A percentile compares a stretch with the other conserved stretches of the same genome.
These are phyloP conservation scores for Boletus pseudo-olivaceus DNA, from an alignment of 768 basidiomycete species.

Conservation along the genomic window DNA sequence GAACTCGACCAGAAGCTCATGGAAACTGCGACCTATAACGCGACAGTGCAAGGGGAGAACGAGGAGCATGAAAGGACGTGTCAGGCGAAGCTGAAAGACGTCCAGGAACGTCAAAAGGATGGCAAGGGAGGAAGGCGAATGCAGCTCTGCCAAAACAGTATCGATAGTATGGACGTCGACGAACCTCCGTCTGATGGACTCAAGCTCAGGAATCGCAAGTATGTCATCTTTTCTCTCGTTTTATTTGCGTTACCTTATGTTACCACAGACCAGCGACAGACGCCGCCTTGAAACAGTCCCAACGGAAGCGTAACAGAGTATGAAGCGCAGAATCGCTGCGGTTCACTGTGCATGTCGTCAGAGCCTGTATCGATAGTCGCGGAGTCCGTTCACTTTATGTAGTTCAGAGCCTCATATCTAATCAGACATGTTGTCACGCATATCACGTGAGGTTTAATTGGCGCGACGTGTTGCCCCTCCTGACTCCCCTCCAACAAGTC, in stretches of 20 bases:
- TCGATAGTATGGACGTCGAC: constrained; percentile 64
- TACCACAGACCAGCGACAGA: constrained; percentile 34
- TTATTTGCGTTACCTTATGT: neutral
- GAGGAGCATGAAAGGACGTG: constrained; percentile 55
- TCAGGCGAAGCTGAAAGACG: constrained; percentile 55
- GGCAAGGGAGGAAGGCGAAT: constrained; percentile 37
- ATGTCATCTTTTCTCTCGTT: constrained; percentile 23
- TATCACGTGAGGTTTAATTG: constrained; percentile 33
- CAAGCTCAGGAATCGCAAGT: constrained; percentile 60
- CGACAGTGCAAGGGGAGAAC: constrained; percentile 38
- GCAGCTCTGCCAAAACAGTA: constrained; percentile 11
- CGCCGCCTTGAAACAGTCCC: constrained; percentile 42
- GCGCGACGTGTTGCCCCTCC: constrained; percentile 23
- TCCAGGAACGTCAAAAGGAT: constrained; percentile 62
- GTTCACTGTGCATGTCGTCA: neutral
- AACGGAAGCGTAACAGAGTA: constrained; percentile 58
- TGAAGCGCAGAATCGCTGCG: constrained; percentile 17
- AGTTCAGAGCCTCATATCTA: neutral
- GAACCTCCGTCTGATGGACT: constrained; percentile 47
- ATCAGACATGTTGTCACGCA: neutral
- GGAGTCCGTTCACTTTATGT: neutral
- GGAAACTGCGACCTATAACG: constrained; percentile 45
- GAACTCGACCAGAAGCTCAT: constrained; percentile 71
- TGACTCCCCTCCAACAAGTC: constrained; percentile 21
- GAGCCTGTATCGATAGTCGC: constrained; percentile 10